Conservation (phyloP, 164 flowering plant genomes). For the Dillenia suffruticosa region DNA sequence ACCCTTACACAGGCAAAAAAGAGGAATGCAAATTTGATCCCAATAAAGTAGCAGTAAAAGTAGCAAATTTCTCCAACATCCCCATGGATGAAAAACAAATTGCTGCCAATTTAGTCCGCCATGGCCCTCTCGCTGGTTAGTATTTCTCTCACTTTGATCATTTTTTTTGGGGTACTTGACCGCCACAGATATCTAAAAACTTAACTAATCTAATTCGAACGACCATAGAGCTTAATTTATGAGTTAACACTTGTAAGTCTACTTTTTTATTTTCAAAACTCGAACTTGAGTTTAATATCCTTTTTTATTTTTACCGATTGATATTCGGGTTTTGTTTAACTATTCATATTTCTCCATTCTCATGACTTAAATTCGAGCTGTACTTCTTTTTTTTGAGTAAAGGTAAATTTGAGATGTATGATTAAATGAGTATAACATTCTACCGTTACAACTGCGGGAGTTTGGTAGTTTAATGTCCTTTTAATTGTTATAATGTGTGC, state of each 20-base stretch:
- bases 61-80: slow-evolving; percentile 59
- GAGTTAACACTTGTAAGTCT: neutral
- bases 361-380: no score
- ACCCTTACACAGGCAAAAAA: slow-evolving; percentile 58
- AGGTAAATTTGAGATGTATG: no score
- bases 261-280: no score
- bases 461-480: no score
- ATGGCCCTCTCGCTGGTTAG: slow-evolving; percentile 75
- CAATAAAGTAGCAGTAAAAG: slow-evolving; percentile 51
- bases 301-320: no score
- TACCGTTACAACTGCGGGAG: no score
- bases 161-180: neutral
- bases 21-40: slow-evolving; percentile 60
- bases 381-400: no score
- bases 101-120: slow-evolving; percentile 58
- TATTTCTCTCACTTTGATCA: neutral
- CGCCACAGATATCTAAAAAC: neutral
- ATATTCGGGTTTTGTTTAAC: no score
- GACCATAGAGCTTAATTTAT: neutral
- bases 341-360: no score
- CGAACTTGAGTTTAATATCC: no score
- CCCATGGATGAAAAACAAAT: slow-evolving; percentile 69
- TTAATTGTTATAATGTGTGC: no score
- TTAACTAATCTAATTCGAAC: neutral
- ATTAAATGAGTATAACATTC: no score